These are phyloP conservation scores for Beauveria scarabaeidicola DNA, from an alignment of 2,329 filamentous ascomycete species.

Conservation along the genomic window DNA sequence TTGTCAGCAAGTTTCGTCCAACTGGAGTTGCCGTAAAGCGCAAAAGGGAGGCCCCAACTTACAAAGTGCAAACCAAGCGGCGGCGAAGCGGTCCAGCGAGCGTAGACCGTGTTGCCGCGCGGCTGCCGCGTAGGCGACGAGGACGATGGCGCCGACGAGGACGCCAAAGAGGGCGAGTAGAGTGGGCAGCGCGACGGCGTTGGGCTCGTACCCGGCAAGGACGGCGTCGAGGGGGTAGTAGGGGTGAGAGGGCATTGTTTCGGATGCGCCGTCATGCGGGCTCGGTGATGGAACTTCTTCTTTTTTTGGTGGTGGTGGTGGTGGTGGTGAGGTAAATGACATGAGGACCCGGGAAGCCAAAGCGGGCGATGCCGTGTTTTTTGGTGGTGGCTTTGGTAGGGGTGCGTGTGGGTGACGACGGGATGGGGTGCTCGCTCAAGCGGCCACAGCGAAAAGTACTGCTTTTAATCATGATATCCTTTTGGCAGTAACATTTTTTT, in stretches of 20 bases:
- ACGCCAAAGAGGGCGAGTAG: conserved; percentile 30
- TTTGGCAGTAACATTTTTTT: too few species aligned
- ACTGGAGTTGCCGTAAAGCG: too few species aligned
- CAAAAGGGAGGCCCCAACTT: conserved; percentile 17
- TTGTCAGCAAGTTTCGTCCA: neutral
- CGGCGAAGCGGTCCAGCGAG: conserved; percentile 31
- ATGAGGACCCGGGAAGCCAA: neutral
- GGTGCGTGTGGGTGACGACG: neutral
- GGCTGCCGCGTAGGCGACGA: conserved; percentile 22
- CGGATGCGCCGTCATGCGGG: too few species aligned
- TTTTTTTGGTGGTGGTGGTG: too few species aligned
- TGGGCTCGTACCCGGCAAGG: conserved; percentile 33
- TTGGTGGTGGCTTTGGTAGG: neutral
- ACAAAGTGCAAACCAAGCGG: conserved; percentile 50
- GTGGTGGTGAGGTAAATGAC: neutral
- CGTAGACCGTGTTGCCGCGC: conserved; percentile 19
- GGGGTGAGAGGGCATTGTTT: conserved; percentile 25
- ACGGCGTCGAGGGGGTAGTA: conserved; percentile 33
- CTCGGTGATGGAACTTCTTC: too few species aligned
- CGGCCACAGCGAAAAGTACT: too few species aligned
- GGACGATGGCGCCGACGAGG: conserved; percentile 25
- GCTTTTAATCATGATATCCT: too few species aligned
- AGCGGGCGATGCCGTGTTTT: too few species aligned
- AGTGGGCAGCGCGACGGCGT: conserved; percentile 26
- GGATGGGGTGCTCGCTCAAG: neutral